Evolutionary conservation across 441 rosid species (phyloP).

Genomic region (Manihot esculenta): DNA sequence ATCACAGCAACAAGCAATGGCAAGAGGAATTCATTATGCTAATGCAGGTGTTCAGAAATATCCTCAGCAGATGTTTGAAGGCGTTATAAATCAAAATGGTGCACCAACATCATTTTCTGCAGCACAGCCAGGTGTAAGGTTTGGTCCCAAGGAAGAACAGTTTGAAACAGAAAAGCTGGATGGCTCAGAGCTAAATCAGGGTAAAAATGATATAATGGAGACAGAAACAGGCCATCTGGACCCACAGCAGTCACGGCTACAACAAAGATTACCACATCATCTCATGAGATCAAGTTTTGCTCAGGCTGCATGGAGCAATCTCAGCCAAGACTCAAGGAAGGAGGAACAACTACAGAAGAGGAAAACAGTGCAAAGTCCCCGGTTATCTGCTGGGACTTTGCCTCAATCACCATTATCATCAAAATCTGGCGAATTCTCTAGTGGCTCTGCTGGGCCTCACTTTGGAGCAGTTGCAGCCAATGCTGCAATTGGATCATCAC

Average conservation of each 20-base stretch:
- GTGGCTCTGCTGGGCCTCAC: slow-evolving; percentile 80
- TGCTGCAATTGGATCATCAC: slow-evolving; percentile 52
- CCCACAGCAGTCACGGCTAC: slow-evolving; percentile 51
- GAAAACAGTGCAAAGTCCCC: slow-evolving; percentile 86
- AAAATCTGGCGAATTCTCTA: slow-evolving; percentile 96
- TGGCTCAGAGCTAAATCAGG: slow-evolving; percentile 42
- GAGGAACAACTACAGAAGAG: slow-evolving; percentile 78
- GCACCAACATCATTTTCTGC: slow-evolving; percentile 55
- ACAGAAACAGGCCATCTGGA: slow-evolving; percentile 63
- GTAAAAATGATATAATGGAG: slow-evolving; percentile 53
- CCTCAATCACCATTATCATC: slow-evolving; percentile 95
- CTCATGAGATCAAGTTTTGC: slow-evolving; percentile 55
- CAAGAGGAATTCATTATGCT: slow-evolving; percentile 65
- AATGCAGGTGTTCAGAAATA: slow-evolving; percentile 64
- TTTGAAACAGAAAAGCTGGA: slow-evolving; percentile 67
- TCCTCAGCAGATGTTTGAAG: slow-evolving; percentile 67
- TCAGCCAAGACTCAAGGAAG: slow-evolving; percentile 69
- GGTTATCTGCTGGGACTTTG: slow-evolving; percentile 70
- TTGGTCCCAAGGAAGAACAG: slow-evolving; percentile 72
- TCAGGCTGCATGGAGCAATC: slow-evolving; percentile 68
- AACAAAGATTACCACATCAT: slow-evolving; percentile 59
- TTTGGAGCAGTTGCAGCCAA: slow-evolving; percentile 63
- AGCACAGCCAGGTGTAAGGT: slow-evolving; percentile 61
- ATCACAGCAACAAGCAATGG: slow-evolving; percentile 55
- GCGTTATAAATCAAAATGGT: slow-evolving; percentile 65